Percentiles rank a stretch among this genome's conserved stretches.
Conservation (phyloP, 2,329 filamentous ascomycete genomes). For the Aspergillus japonicus region DNA sequence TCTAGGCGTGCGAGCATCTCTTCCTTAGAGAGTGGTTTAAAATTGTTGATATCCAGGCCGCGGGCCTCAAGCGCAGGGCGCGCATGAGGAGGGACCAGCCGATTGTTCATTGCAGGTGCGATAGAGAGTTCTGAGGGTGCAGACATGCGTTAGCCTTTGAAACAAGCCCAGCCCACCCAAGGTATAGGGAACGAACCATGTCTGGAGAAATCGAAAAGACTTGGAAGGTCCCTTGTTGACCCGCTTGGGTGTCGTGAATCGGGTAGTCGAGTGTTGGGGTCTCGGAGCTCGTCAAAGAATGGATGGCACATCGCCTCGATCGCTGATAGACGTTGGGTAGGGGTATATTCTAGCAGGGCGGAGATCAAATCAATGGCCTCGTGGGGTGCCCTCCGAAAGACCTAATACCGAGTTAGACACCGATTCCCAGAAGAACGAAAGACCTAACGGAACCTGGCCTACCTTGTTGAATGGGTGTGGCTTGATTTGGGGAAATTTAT, state of each 20-base stretch:
- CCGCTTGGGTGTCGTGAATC: slow-evolving; percentile 89
- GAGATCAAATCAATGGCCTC: slow-evolving; percentile 95
- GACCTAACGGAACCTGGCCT: background rate
- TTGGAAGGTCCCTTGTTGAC: slow-evolving; percentile 75
- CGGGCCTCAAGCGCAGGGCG: slow-evolving; percentile 69
- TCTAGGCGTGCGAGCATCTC: slow-evolving; percentile 98
- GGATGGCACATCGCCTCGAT: slow-evolving; percentile 97
- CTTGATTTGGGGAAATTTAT: slow-evolving; percentile 99
- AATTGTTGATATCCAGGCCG: slow-evolving; percentile 89
- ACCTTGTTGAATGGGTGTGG: slow-evolving; percentile 96
- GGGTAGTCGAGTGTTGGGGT: slow-evolving; percentile 84
- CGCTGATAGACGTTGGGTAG: slow-evolving; percentile 88
- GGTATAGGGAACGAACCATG: slow-evolving; percentile 68
- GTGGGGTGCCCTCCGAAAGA: slow-evolving; percentile 92
- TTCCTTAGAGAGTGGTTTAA: slow-evolving; percentile 85
- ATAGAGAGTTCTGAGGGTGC: slow-evolving; percentile 82
- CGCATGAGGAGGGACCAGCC: slow-evolving; percentile 82
- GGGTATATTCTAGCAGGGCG: slow-evolving; percentile 91
- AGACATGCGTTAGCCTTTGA: slow-evolving; percentile 17
- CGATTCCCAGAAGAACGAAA: background rate
- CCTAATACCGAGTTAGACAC: slow-evolving; percentile 48
- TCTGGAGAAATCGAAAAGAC: slow-evolving; percentile 87
- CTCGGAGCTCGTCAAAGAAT: slow-evolving; percentile 95
- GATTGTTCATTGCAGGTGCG: slow-evolving; percentile 78
- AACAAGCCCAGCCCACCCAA: background rate